Percentiles rank a stretch among this genome's conserved stretches.
Evolutionary conservation across 2,329 filamentous ascomycete species (phyloP).

Genomic region (Stachybotrys chlorohalonatus): DNA sequence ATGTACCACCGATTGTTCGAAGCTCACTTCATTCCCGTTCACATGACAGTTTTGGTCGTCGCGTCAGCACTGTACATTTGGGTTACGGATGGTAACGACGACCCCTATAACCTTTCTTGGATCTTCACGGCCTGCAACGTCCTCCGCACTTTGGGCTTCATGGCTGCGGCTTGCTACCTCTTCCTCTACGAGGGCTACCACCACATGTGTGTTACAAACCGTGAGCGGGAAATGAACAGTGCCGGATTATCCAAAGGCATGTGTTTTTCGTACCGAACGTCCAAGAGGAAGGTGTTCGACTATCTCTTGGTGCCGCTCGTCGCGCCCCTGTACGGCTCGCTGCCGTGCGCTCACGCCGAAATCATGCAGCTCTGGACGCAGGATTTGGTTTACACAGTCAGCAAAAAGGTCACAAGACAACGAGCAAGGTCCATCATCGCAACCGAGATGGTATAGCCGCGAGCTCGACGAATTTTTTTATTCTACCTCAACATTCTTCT

Average conservation of each 20-base stretch:
- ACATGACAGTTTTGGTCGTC: constrained; percentile 56
- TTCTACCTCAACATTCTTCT: background rate
- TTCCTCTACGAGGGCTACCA: constrained; percentile 62
- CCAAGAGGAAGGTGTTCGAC: constrained; percentile 50
- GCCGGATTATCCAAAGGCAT: constrained; percentile 56
- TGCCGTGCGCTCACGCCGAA: constrained; percentile 59
- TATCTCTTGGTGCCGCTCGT: constrained; percentile 58
- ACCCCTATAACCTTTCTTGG: constrained; percentile 46
- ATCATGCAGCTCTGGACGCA: constrained; percentile 63
- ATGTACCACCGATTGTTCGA: constrained; percentile 63
- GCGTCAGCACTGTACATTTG: constrained; percentile 52
- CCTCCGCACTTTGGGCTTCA: constrained; percentile 51
- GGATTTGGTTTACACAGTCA: constrained; percentile 61
- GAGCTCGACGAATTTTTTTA: background rate
- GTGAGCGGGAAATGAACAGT: constrained; percentile 57
- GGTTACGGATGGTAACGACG: constrained; percentile 39
- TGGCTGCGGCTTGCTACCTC: constrained; percentile 54
- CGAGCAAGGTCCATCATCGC: constrained; percentile 33
- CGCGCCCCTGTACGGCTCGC: constrained; percentile 57
- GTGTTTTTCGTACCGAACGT: constrained; percentile 51
- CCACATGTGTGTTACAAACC: constrained; percentile 46
- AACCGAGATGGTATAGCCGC: constrained; percentile 33
- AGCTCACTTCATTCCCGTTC: constrained; percentile 62
- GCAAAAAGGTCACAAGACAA: constrained; percentile 55
- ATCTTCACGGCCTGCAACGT: constrained; percentile 51